Conservation (phyloP, 2,329 filamentous ascomycete genomes). For the Lecanicillium sp. region DNA sequence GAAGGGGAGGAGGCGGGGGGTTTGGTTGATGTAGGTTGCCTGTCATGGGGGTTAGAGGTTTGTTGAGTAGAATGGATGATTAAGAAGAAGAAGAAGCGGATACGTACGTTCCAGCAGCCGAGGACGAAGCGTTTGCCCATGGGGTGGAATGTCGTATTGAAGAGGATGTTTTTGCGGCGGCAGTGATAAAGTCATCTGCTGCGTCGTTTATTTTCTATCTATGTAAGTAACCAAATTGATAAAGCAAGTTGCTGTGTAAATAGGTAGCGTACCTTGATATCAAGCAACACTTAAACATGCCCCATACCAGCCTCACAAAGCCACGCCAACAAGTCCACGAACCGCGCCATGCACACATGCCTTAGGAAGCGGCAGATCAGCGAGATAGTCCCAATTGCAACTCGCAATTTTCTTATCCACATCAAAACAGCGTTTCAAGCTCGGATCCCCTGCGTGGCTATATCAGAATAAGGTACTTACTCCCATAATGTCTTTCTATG, state of each 20-base stretch:
- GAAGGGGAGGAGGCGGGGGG: slow-evolving; percentile 51
- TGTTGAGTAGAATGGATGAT: not conserved
- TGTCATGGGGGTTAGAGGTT: slow-evolving; percentile 18
- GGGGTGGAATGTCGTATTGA: slow-evolving; percentile 40
- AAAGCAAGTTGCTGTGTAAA: too few species aligned
- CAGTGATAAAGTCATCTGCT: slow-evolving; percentile 59
- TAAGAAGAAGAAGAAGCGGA: too few species aligned
- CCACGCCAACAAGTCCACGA: slow-evolving; percentile 68
- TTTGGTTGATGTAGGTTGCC: slow-evolving; percentile 61
- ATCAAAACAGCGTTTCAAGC: slow-evolving; percentile 75
- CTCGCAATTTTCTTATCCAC: slow-evolving; percentile 64
- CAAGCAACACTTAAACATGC: slow-evolving; percentile 72
- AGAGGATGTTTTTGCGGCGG: slow-evolving; percentile 57
- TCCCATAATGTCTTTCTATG: too few species aligned
- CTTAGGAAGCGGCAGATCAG: slow-evolving; percentile 56
- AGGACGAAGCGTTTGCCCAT: slow-evolving; percentile 71
- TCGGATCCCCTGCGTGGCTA: slow-evolving; percentile 51
- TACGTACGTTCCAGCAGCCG: slow-evolving; percentile 69
- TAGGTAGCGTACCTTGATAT: slow-evolving; percentile 63
- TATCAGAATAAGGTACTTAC: not conserved
- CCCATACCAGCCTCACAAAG: slow-evolving; percentile 57
- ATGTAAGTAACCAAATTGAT: too few species aligned
- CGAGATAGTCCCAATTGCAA: slow-evolving; percentile 68
- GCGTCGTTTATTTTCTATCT: slow-evolving; percentile 46
- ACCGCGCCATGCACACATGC: slow-evolving; percentile 62